Evolutionary conservation across 1,284 basidiomycete species (phyloP), one percentile per base, ranked within the genome.

Genomic region (Sporisorium sorghi): DNA sequence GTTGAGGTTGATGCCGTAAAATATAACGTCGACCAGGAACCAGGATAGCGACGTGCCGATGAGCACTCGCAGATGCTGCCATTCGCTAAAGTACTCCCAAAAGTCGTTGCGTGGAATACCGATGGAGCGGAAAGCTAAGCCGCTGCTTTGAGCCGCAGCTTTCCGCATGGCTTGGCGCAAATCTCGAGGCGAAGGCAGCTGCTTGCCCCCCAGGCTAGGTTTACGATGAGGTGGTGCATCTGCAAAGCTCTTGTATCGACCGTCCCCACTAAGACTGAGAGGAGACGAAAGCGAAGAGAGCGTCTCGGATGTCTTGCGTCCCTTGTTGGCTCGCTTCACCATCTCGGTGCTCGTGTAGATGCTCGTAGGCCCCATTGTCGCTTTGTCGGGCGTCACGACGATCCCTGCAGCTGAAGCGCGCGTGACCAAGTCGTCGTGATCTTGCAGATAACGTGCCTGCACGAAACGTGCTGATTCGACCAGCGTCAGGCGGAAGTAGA

Each of bases 1-100:
- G 86, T 93, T 93, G 65, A 93, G 87, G 58, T 91, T 92, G 85
- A 93, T 88, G 64, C 92, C 92, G 81, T 91, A 82, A 86, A 93
- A 94, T 21, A 84, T 86, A 61, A 93, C 89, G 88, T 93, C 91
- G 33, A 86, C 79, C 2, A 76, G 71, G 67, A 79, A 85, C 83
- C 76, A 78, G 14, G 55, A 58, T 26, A 60, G 33, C 3, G 71
- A 58, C 24, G 56, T 61, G 15, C 81, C 80, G 15, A 73, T 51
- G 57, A 79, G 73, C 23, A 62, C 35, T 28, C 62, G 52, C 24
- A 76, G 62, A 49, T 77, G 72, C n/a, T 49, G 42, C 66, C 71
- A 75, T 53, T 79, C 57, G 37, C 69, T 69, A 46, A 75, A 78
- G 55, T 78, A 77, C 24, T 43, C 42, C 42, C 66, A 35, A 56